Evolutionary conservation across 805 yeast species (phyloP), one percentile per base, ranked within the genome.

Genomic region (Teunomyces kruisii): DNA sequence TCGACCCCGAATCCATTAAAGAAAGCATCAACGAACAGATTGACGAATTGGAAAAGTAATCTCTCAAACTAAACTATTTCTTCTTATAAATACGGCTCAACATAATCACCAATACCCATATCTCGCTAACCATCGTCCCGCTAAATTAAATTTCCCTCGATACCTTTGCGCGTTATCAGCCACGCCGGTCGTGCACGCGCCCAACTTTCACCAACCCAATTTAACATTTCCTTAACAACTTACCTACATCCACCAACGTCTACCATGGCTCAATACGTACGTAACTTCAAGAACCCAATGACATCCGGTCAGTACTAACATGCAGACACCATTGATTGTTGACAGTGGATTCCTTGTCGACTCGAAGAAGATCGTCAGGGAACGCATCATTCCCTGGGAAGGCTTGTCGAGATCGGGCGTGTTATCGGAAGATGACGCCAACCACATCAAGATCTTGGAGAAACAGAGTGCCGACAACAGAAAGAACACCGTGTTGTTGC

Each of bases 301-400:
- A n/a, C n/a, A 22, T 35, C 27, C 28, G 17, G 7, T 12, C 39
- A 31, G 10, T 35, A 35, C 38, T 35, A 40, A 27, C 30, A n/a
- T 35, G 22, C 17, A 61, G 64, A 37, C 64, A 26, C 70, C 67
- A 47, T 69, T 75, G 50, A 50, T 62, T 43, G 66, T 86, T 55
- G 91, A 88, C 51, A 84, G 88, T 62, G 76, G 76, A 27, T 81
- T 78, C 55, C 72, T 88, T 58, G 75, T 76, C 46, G 91, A 84
- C 55, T 76, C 84, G 43, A 75, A 84, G 54, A 73, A 76, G 52
- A 81, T 80, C 49, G 83, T 89, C 51, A 75, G 94, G 56, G 84
- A 87, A 48, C 79, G 94, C 52, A 83, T 91, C 27, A 80, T 90
- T 45, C 95, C 96, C 27, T 91, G 97, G 97, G 95, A 88, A 58